Percentiles rank a stretch among this genome's conserved stretches.
Evolutionary conservation across 192 early-diverging fungal species (phyloP).

Genomic region (Coemansia reversa): DNA sequence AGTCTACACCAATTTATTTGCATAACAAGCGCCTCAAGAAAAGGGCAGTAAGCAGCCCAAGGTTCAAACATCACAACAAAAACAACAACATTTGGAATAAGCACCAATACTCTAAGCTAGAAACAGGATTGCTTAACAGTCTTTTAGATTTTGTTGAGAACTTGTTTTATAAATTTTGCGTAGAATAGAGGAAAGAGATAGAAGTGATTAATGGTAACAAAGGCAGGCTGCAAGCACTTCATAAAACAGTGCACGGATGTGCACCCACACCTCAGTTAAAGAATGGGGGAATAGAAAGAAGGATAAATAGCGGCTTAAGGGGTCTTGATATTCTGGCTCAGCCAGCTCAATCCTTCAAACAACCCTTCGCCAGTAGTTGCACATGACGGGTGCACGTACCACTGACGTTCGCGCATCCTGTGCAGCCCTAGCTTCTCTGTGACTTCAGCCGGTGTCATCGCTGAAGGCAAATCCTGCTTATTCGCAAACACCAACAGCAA

Average conservation of each 20-base stretch:
- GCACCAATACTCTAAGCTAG: no score
- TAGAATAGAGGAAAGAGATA: not conserved
- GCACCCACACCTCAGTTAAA: slow-evolving; percentile 2
- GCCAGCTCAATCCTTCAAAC: slow-evolving; percentile 83
- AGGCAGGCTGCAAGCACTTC: not conserved
- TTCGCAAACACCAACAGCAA: slow-evolving; percentile 82
- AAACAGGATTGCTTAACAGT: no score
- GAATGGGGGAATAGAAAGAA: not conserved
- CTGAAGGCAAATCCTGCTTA: slow-evolving; percentile 75
- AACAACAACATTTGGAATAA: no score
- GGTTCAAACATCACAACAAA: no score
- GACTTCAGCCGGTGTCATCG: slow-evolving; percentile 94
- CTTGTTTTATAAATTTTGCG: not conserved
- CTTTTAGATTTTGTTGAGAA: no score
- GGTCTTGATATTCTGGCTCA: slow-evolving; percentile 77
- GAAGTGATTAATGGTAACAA: slow-evolving; percentile 1
- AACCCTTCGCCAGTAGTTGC: slow-evolving; percentile 81
- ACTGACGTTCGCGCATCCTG: slow-evolving; percentile 81
- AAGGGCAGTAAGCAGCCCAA: no score
- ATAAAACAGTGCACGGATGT: not conserved
- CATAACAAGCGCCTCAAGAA: no score
- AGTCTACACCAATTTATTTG: no score
- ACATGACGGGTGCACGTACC: slow-evolving; percentile 90
- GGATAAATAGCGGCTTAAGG: slow-evolving; percentile 24
- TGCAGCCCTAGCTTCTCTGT: slow-evolving; percentile 87